Percentiles rank a stretch among this genome's conserved stretches.
Conservation (phyloP, 805 yeast species). For the Nakazawaea pomicola region DNA sequence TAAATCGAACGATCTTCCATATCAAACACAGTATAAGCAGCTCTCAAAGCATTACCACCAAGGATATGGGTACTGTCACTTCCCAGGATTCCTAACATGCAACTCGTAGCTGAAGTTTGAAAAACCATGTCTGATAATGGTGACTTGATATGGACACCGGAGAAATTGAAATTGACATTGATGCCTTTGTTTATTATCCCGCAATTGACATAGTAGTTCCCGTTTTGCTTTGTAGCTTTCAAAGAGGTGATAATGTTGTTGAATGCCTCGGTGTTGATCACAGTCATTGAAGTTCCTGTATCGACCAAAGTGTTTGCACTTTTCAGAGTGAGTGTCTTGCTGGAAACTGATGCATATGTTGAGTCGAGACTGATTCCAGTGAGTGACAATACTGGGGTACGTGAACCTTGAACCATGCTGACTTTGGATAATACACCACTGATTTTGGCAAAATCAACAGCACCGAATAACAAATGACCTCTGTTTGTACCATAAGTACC, state of each 20-base stretch:
- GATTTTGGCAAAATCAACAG: slow-evolving; percentile 55
- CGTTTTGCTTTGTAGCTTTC: slow-evolving; percentile 1
- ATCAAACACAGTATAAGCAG: slow-evolving; percentile 58
- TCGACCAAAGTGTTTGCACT: slow-evolving; percentile 3
- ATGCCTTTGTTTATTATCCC: slow-evolving; percentile 1
- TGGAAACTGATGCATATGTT: background rate
- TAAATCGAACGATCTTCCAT: slow-evolving; percentile 49
- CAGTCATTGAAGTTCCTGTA: slow-evolving; percentile 11
- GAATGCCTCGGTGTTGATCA: slow-evolving; percentile 4
- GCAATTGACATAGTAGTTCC: slow-evolving; percentile 8
- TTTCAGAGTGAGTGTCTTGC: background rate
- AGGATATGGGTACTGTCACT: slow-evolving; percentile 27
- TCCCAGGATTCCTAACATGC: slow-evolving; percentile 6
- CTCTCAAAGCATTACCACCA: slow-evolving; percentile 60
- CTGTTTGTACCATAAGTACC: slow-evolving; percentile 13
- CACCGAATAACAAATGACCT: slow-evolving; percentile 61
- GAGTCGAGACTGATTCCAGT: slow-evolving; percentile 4
- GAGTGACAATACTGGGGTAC: slow-evolving; percentile 1
- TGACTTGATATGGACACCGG: slow-evolving; percentile 1
- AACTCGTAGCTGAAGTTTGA: slow-evolving; percentile 9
- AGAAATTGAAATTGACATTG: slow-evolving; percentile 1
- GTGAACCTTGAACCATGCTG: slow-evolving; percentile 24
- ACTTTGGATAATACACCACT: slow-evolving; percentile 39
- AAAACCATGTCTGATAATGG: slow-evolving; percentile 7
- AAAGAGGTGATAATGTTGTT: slow-evolving; percentile 2